Evolutionary conservation across 1,284 basidiomycete genomes (phyloP), one percentile per base, ranked within the genome.

Genomic region (Pyrrhoderma noxium): DNA sequence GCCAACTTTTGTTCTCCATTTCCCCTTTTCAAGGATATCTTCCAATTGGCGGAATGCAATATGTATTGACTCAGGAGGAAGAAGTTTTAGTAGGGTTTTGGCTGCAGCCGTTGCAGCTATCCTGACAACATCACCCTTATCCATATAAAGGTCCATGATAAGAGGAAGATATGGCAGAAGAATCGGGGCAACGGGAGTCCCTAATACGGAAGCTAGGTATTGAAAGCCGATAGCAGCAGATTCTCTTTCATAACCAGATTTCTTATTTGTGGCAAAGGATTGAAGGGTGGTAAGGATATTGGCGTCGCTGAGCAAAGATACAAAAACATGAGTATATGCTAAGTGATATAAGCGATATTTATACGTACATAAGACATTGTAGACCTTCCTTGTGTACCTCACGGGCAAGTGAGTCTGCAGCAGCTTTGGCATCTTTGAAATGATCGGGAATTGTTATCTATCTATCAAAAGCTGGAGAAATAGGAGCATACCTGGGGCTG

Each of bases 1-100:
- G n/a, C 90, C 93, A 13, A 95, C 87, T 75, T 99, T 98, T 56
- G 88, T 85, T 61, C 88, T 82, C 95, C 95, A 99, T 70, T 97
- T 97, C 49, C 89, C 91, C 49, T 77, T 79, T 49, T 90, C 85
- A 27, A 98, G 69, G 51, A 89, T 79, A 35, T 71, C 72, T 64
- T 88, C 85, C 25, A 98, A 75, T 3, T 72, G 68, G 45, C 79
- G 75, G 64, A 95, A 87, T 14, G 93, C 77, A 52, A 84, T 67
- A 23, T 82, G 77, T 14, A 82, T 88, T 19, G 91, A 82, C 67
- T 94, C 90, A 2, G 92, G 83, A 21, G 94, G 91, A 51, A 84
- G 80, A 16, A 92, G 76, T 64, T 91, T 89, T 59, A 96, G 69
- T 59, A 97, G 82, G 38, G 87, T 74, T 65, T 92, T 93, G 60